These are phyloP conservation scores for Solanum habrochaites DNA, from an alignment of 257 asterid species.

Conservation along the genomic window DNA sequence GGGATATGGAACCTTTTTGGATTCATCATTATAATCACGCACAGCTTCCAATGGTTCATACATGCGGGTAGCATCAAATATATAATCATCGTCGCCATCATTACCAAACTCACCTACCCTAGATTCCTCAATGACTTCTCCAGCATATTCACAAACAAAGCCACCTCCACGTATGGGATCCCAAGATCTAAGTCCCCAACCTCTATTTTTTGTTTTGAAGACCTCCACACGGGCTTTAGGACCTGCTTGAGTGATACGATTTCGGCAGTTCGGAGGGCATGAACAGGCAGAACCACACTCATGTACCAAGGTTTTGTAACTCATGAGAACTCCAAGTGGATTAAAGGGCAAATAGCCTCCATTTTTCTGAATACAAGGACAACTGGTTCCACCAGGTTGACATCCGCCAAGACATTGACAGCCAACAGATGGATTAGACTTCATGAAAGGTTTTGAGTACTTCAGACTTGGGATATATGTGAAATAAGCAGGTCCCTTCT, in stretches of 20 bases:
- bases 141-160: constrained; percentile 87
- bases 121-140: constrained; percentile 47
- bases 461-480: constrained; percentile 49
- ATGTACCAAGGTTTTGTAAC: constrained; percentile 35
- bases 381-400: constrained; percentile 56
- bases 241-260: constrained; percentile 66
- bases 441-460: constrained; percentile 37
- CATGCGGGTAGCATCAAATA: constrained; percentile 71
- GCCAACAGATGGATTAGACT: constrained; percentile 31
- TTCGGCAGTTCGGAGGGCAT: constrained; percentile 70
- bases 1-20: constrained; percentile 46
- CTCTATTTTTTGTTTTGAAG: constrained; percentile 70
- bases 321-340: constrained; percentile 51
- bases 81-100: constrained; percentile 35
- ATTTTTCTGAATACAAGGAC: constrained; percentile 57
- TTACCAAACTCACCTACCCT: constrained; percentile 25
- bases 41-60: constrained; percentile 45
- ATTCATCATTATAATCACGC: constrained; percentile 24
- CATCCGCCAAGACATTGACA: constrained; percentile 82
- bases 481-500: constrained; percentile 85
- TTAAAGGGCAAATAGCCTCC: constrained; percentile 59
- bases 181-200: constrained; percentile 99
- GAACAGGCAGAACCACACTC: constrained; percentile 75
- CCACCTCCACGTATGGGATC: constrained; percentile 83
- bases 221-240: constrained; percentile 61